Base-by-base conservation (phyloP, 176 grass and related monocot species). In the Urochloa ruziziensis region DNA sequence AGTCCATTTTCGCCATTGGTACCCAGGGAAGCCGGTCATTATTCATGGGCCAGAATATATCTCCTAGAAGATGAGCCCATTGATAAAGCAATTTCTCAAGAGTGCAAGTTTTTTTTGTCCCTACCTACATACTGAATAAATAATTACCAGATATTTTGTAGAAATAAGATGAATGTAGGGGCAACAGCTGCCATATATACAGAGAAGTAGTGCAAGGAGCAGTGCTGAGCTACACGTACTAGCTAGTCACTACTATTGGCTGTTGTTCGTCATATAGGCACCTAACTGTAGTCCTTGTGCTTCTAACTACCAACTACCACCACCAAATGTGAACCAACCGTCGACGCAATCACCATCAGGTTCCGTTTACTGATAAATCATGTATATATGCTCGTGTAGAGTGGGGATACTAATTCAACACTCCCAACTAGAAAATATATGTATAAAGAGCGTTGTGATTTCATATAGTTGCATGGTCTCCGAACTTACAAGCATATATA, bases 281-380 rank as follows among this genome's bases (percentile, higher is more conserved):
- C 7, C 39, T 40, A 40, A n/a, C n/a, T n/a, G n/a, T n/a, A n/a
- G n/a, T 86, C 83, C 80, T 58, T 79, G 59, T 40, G 73, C 42
- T 89, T 86, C 86, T 79, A 86, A 92, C 79, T 48, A 63, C 83
- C 86, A 92, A 56, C 83, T 72, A 47, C 44, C 44, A 47, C 44
- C 14, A 14, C 44, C 13, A 47, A 47, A 47, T 47, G 44, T 15
- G 44, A 47, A 46, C 44, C 40, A 43, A 43, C 40, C 3, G 11
- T 43, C 2, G 40, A 6, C 2, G n/a, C 36, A 39, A 39, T 39
- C 37, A 39, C 37, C 37, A 39, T 39, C 37, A 39, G 7, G 10
- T 44, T 44, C 42, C 2, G 42, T 44, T 13, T 44, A 44, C 7
- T 44, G 42, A 44, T 12, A 0, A 44, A 12, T 12, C 42, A 44